A percentile compares a stretch with the other conserved stretches of the same genome.
phyloP scores from a whole-genome alignment of 805 yeast species.

The Wickerhamiella vanderwaltii region DNA sequence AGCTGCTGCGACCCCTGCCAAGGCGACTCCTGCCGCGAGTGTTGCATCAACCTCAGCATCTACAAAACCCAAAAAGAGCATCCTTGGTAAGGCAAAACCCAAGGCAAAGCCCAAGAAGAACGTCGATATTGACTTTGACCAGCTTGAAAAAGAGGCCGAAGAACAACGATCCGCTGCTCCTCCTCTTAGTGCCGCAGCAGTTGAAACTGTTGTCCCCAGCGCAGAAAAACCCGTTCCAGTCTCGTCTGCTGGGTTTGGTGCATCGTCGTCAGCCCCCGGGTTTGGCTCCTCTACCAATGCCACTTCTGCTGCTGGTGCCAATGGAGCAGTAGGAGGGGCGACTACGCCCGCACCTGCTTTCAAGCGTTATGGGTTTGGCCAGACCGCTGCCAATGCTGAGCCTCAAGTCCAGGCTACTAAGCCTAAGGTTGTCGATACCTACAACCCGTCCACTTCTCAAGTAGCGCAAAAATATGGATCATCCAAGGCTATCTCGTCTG shows the following conservation, averaged over 20 bases:
- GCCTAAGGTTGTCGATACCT: conserved; percentile 37
- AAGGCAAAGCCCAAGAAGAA: conserved; percentile 24
- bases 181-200: conserved; percentile 10
- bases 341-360: conserved; percentile 15
- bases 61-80: conserved; percentile 16
- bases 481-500: conserved; percentile 93
- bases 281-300: background rate
- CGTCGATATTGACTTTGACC: conserved; percentile 49
- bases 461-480: conserved; percentile 53
- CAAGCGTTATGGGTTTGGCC: conserved; percentile 22
- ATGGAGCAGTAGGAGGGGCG: conserved; percentile 12
- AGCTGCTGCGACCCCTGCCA: conserved; percentile 13
- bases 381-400: conserved; percentile 21
- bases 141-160: conserved; percentile 66
- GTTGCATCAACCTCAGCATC: conserved; percentile 8
- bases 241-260: conserved; percentile 4
- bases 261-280: background rate
- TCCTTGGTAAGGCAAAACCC: conserved; percentile 27
- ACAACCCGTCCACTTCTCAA: conserved; percentile 23
- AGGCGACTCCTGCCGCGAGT: conserved; percentile 11
- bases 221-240: conserved; percentile 13
- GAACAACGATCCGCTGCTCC: conserved; percentile 44
- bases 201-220: conserved; percentile 14
- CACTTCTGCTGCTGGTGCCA: conserved; percentile 13
- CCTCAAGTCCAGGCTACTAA: conserved; percentile 15